Conservation (phyloP, 202 grass and related monocot genomes). For the Schoenoplectus triqueter region DNA sequence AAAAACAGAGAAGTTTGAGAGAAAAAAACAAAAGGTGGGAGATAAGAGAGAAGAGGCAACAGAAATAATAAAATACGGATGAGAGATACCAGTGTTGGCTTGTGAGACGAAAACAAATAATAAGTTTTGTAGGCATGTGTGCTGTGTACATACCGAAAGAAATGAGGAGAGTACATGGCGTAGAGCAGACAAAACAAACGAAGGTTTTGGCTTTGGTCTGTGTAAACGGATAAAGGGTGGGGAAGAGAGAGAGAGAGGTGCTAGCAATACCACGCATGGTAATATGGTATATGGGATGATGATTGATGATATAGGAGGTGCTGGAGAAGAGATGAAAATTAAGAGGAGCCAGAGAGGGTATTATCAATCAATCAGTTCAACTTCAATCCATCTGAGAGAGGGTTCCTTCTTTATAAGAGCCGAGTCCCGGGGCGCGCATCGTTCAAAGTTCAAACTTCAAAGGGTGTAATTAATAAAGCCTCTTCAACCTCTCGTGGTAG, state of each 20-base stretch:
- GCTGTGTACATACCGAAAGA: constrained; percentile 55
- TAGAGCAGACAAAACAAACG: not conserved
- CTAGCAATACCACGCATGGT: not conserved
- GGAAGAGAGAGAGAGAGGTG: not conserved
- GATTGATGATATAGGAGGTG: not conserved
- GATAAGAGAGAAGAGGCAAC: not conserved
- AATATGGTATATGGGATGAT: not conserved
- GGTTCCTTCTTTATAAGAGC: constrained; percentile 28
- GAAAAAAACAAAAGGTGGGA: not conserved
- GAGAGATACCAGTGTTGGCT: constrained; percentile 23
- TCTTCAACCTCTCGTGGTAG: not conserved
- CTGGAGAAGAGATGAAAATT: not conserved
- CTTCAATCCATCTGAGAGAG: not conserved
- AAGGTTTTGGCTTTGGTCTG: not conserved
- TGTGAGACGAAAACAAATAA: constrained; percentile 30
- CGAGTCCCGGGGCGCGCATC: constrained; percentile 31
- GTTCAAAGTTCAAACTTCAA: not conserved
- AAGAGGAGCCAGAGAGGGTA: constrained; percentile 20
- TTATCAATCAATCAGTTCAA: constrained; percentile 45
- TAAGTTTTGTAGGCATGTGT: not conserved
- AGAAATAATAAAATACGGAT: not conserved
- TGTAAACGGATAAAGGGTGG: not conserved
- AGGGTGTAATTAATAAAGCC: not conserved
- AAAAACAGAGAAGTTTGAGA: not conserved
- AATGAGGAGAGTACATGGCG: constrained; percentile 61